These are phyloP conservation scores for Penicillium arizonense DNA, from an alignment of 495 filamentous ascomycete species.

Conservation along the genomic window DNA sequence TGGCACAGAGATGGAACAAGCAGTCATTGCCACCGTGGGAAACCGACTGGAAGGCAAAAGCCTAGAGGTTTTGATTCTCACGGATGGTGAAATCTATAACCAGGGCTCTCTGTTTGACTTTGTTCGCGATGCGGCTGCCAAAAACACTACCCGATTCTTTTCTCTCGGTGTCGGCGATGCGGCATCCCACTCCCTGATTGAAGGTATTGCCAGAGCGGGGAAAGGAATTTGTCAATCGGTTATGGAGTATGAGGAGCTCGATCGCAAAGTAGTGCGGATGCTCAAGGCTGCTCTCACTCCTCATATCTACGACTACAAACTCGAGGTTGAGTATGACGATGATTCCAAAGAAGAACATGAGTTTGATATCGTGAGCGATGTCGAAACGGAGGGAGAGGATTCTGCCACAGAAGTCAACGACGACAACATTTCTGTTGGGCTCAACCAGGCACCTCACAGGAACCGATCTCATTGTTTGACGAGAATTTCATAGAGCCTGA, in stretches of 20 bases:
- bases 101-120: constrained; percentile 54
- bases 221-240: constrained; percentile 67
- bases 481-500: constrained; percentile 36
- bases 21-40: constrained; percentile 52
- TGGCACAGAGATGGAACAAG: constrained; percentile 64
- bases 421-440: not conserved
- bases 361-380: constrained; percentile 46
- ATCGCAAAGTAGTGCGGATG: constrained; percentile 67
- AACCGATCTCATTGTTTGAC: constrained; percentile 61
- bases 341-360: constrained; percentile 40
- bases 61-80: constrained; percentile 66
- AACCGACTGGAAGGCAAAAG: constrained; percentile 49
- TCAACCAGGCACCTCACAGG: constrained; percentile 9
- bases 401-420: constrained; percentile 4
- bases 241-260: constrained; percentile 54
- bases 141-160: constrained; percentile 60
- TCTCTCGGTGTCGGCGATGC: constrained; percentile 62
- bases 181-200: constrained; percentile 63
- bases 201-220: constrained; percentile 64
- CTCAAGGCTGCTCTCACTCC: constrained; percentile 65
- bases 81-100: constrained; percentile 69
- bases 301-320: constrained; percentile 56
- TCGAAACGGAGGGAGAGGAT: constrained; percentile 38
- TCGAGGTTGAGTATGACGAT: constrained; percentile 58
- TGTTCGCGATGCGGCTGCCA: constrained; percentile 33